phyloP scores from a whole-genome alignment of 2,329 filamentous ascomycete species.

The Trichoderma sp. region DNA sequence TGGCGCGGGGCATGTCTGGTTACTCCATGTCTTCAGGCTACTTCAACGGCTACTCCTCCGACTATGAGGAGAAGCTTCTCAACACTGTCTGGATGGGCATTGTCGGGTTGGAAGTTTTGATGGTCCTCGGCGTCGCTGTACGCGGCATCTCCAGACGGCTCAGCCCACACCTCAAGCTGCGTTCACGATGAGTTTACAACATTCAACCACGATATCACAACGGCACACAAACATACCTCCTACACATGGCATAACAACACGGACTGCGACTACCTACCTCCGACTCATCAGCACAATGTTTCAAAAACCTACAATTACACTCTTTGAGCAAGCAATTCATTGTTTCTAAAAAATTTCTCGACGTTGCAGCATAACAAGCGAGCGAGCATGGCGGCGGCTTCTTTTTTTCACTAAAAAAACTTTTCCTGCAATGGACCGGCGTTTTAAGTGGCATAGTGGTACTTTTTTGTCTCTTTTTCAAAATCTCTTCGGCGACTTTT shows the following conservation, averaged over 20 bases:
- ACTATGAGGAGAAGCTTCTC: slow-evolving; percentile 39
- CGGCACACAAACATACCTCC: not conserved
- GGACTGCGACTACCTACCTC: not conserved
- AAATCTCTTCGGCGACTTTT: not conserved
- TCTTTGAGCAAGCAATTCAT: not conserved
- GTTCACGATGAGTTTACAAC: not conserved
- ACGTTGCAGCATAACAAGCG: slow-evolving; percentile 2
- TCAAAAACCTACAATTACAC: not conserved
- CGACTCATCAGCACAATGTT: not conserved
- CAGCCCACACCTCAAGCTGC: slow-evolving; percentile 17
- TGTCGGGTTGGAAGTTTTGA: slow-evolving; percentile 43
- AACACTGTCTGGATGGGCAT: slow-evolving; percentile 49
- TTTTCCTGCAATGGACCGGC: not conserved
- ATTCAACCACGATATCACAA: not conserved
- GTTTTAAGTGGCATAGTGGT: not conserved
- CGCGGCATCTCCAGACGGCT: slow-evolving; percentile 31
- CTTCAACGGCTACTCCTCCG: slow-evolving; percentile 31
- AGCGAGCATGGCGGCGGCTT: slow-evolving; percentile 7
- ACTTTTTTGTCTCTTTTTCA: not conserved
- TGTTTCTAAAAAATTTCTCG: not conserved
- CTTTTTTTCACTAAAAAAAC: not conserved
- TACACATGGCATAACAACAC: not conserved
- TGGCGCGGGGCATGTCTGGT: slow-evolving; percentile 17
- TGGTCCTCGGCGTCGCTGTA: slow-evolving; percentile 41
- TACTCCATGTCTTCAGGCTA: slow-evolving; percentile 23